These are phyloP conservation scores for Schizosaccharomyces octosporus DNA, from an alignment of 805 yeast species.

Conservation along the genomic window DNA sequence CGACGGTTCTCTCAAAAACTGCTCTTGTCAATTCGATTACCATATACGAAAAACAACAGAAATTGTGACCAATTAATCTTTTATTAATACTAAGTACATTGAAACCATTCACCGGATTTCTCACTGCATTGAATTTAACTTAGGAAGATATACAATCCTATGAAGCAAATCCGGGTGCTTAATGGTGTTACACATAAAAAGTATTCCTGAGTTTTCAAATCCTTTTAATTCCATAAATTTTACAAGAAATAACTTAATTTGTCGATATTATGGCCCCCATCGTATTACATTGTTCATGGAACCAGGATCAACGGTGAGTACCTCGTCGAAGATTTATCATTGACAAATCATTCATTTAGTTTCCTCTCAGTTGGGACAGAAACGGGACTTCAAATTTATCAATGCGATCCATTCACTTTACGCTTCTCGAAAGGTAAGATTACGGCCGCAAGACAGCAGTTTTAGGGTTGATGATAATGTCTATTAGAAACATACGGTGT, in stretches of 20 bases:
- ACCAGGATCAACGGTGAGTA: slow-evolving; percentile 48
- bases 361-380: slow-evolving; percentile 60
- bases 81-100: no score
- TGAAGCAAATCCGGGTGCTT: no score
- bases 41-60: no score
- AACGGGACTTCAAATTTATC: slow-evolving; percentile 45
- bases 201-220: background rate
- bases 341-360: slow-evolving; percentile 4
- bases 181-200: no score
- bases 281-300: slow-evolving; percentile 11
- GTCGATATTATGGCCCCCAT: background rate
- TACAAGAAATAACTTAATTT: background rate
- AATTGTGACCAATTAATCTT: no score
- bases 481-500: slow-evolving; percentile 16
- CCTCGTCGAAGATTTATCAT: background rate
- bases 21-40: no score
- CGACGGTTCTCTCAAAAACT: no score
- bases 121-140: no score
- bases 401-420: slow-evolving; percentile 67
- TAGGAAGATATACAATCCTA: no score
- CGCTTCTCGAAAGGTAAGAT: slow-evolving; percentile 26
- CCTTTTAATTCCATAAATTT: background rate
- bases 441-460: no score
- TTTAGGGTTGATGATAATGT: no score
- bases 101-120: no score